phyloP scores from a whole-genome alignment of 257 asterid genomes.

The Verbena officinalis region DNA sequence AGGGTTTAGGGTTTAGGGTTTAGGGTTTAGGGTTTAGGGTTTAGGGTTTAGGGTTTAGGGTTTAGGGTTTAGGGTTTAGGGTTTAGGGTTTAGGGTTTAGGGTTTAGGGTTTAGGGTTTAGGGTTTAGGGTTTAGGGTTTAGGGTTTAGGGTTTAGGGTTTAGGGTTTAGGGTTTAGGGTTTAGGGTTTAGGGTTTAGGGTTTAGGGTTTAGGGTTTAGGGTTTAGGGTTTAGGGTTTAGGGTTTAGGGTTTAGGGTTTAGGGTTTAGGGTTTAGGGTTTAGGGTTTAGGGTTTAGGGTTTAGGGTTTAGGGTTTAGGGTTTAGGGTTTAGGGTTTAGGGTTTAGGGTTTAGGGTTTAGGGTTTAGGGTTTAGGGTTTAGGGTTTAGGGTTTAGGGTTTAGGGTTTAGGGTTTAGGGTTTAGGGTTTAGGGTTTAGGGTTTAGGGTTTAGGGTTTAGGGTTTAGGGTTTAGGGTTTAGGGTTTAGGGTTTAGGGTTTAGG shows the following conservation, averaged over 20 bases:
- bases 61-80: neutral
- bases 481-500: conserved; percentile 25
- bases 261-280: conserved; percentile 24
- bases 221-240: conserved; percentile 17
- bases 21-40: neutral
- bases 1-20: neutral
- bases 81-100: neutral
- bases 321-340: conserved; percentile 26
- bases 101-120: conserved; percentile 4
- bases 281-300: conserved; percentile 21
- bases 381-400: conserved; percentile 17
- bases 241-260: conserved; percentile 28
- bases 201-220: conserved; percentile 6
- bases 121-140: conserved; percentile 4
- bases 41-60: neutral
- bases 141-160: conserved; percentile 5
- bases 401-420: neutral
- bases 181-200: conserved; percentile 8
- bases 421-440: conserved; percentile 17
- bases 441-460: conserved; percentile 21
- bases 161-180: conserved; percentile 1
- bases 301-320: conserved; percentile 16
- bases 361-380: conserved; percentile 24
- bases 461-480: conserved; percentile 24
- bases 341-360: conserved; percentile 26